These are phyloP conservation scores for Fagus crenata DNA, from an alignment of 306 rosid genomes.

Conservation along the genomic window DNA sequence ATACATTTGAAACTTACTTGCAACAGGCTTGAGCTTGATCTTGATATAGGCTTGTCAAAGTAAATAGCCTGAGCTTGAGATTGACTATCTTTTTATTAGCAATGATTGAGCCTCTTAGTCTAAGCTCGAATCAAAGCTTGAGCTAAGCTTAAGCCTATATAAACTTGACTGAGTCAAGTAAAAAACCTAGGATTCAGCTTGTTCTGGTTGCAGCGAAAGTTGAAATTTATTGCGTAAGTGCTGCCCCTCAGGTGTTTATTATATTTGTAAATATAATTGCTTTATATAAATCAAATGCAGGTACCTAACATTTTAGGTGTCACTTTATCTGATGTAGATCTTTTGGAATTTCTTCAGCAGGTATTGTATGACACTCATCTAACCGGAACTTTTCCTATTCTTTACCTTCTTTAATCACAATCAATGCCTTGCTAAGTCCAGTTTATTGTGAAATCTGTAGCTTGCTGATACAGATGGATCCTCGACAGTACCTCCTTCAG, in stretches of 20 bases:
- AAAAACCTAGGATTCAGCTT: neutral
- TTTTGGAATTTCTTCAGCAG: constrained; percentile 97
- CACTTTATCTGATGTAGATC: constrained; percentile 74
- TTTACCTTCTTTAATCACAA: constrained; percentile 4
- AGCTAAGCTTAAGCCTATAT: neutral
- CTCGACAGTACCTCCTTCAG: constrained; percentile 82
- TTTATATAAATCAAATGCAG: constrained; percentile 42
- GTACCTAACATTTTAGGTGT: constrained; percentile 92
- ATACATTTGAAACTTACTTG: neutral
- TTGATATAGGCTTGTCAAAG: neutral
- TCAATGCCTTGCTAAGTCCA: constrained; percentile 6
- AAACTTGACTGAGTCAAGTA: neutral
- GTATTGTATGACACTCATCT: constrained; percentile 34
- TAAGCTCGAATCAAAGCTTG: neutral
- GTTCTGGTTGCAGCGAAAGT: constrained; percentile 4
- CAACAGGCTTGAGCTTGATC: neutral
- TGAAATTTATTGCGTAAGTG: constrained; percentile 15
- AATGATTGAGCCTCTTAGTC: neutral
- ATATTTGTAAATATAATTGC: constrained; percentile 20
- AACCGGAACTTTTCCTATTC: constrained; percentile 11
- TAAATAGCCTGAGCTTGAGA: neutral
- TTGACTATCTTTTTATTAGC: neutral
- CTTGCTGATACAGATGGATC: constrained; percentile 94
- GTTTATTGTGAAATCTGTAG: constrained; percentile 40
- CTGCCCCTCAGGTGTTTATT: constrained; percentile 5